Conservation (phyloP, 2,329 filamentous ascomycete species). For the Aspergillus pseudonomiae region DNA sequence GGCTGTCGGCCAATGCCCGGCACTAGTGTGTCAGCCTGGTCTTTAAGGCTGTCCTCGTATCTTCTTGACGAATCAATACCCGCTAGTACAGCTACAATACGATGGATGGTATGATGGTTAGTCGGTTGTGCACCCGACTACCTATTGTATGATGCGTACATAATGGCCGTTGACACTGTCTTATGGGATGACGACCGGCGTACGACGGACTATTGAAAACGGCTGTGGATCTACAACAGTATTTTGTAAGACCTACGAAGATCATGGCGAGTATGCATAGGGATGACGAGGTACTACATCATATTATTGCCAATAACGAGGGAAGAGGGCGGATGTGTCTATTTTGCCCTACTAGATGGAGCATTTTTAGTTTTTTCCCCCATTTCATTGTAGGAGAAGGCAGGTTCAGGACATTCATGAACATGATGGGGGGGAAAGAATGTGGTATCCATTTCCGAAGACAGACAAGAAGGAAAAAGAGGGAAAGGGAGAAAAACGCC, state of each 20-base stretch:
- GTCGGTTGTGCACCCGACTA: neutral
- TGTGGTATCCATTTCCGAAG: constrained; percentile 25
- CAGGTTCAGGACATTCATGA: neutral
- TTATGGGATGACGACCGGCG: neutral
- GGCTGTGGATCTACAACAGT: neutral
- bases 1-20: constrained; percentile 16
- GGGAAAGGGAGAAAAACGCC: constrained; percentile 12
- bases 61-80: neutral
- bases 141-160: constrained; percentile 7
- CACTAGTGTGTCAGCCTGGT: constrained; percentile 10
- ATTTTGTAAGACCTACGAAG: neutral
- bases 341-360: neutral
- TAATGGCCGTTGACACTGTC: neutral
- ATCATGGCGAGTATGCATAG: constrained; percentile 7
- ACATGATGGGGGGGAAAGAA: constrained; percentile 8
- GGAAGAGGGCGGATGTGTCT: neutral
- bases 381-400: neutral
- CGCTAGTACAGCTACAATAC: neutral
- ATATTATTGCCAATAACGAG: neutral
- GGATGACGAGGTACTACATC: neutral
- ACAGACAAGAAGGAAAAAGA: constrained; percentile 13
- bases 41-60: constrained; percentile 9
- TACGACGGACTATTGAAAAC: constrained; percentile 1
- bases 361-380: neutral
- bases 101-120: neutral